A percentile compares a stretch with the other conserved stretches of the same genome.
Conservation (phyloP, 2,329 filamentous ascomycete species). For the Dryadomyces sulphureus region DNA sequence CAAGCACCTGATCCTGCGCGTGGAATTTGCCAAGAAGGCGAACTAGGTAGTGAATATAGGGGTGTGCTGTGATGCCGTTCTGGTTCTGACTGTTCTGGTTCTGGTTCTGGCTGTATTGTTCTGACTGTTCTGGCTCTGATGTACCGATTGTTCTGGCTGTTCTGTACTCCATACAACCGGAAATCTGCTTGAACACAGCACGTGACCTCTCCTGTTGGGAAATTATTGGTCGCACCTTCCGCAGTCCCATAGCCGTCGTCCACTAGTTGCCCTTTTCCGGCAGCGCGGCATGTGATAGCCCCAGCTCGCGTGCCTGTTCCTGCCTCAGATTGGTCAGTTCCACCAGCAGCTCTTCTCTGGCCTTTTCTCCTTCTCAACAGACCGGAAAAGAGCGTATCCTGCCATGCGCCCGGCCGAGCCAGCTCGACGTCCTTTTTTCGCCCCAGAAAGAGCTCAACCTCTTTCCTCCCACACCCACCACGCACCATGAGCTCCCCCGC, state of each 20-base stretch:
- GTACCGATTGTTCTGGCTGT: neutral
- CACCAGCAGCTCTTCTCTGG: no score
- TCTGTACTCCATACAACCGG: no score
- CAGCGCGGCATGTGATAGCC: slow-evolving; percentile 9
- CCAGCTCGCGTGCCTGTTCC: slow-evolving; percentile 3
- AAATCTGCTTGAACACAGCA: neutral
- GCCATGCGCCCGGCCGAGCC: neutral
- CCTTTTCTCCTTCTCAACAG: slow-evolving; percentile 10
- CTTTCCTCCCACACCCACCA: no score
- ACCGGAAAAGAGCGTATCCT: neutral
- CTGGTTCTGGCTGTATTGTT: neutral
- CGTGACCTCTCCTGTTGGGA: slow-evolving; percentile 2
- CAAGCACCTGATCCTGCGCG: slow-evolving; percentile 72
- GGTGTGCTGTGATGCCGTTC: no score
- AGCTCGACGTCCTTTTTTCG: no score
- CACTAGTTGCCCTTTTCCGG: neutral
- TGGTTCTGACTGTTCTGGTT: neutral
- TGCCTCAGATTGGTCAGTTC: neutral
- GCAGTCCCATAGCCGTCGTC: neutral
- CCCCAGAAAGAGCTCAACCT: no score
- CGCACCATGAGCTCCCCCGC: slow-evolving; percentile 2
- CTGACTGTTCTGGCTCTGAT: neutral
- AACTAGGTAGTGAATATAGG: slow-evolving; percentile 13
- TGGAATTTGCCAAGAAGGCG: slow-evolving; percentile 76
- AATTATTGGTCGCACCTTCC: slow-evolving; percentile 1